Percentiles rank a stretch among this genome's conserved stretches.
Conservation (phyloP, 768 basidiomycete genomes). For the Trichaptum fuscoviolaceum region DNA sequence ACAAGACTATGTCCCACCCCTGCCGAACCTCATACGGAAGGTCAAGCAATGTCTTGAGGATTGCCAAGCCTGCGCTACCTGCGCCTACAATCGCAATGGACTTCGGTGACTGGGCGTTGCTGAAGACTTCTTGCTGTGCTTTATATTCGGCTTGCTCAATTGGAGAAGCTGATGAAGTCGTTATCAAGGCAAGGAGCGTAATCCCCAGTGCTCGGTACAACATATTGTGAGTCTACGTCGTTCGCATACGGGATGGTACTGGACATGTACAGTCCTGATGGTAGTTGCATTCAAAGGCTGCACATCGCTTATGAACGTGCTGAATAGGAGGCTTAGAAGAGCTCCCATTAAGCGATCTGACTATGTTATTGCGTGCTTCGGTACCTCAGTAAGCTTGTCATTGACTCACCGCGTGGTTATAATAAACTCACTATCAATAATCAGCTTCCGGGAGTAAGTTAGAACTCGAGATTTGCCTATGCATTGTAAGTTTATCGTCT, state of each 20-base stretch:
- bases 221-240: background rate
- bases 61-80: constrained; percentile 50
- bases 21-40: constrained; percentile 33
- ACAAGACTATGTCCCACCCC: constrained; percentile 45
- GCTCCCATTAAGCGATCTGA: background rate
- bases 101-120: constrained; percentile 25
- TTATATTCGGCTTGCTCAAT: background rate
- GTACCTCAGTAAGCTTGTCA: background rate
- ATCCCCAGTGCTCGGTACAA: background rate
- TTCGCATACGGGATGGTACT: background rate
- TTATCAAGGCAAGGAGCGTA: background rate
- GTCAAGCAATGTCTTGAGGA: constrained; percentile 45
- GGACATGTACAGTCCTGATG: background rate
- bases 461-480: background rate
- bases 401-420: background rate
- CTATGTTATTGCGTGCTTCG: background rate
- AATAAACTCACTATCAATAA: background rate
- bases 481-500: background rate
- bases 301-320: background rate
- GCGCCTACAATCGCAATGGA: constrained; percentile 54
- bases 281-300: background rate
- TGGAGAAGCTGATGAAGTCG: background rate
- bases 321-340: background rate
- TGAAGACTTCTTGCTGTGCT: background rate
- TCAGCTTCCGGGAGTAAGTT: background rate